phyloP scores from a whole-genome alignment of 495 filamentous ascomycete genomes.

The Aspergillus incahuasiensis region DNA sequence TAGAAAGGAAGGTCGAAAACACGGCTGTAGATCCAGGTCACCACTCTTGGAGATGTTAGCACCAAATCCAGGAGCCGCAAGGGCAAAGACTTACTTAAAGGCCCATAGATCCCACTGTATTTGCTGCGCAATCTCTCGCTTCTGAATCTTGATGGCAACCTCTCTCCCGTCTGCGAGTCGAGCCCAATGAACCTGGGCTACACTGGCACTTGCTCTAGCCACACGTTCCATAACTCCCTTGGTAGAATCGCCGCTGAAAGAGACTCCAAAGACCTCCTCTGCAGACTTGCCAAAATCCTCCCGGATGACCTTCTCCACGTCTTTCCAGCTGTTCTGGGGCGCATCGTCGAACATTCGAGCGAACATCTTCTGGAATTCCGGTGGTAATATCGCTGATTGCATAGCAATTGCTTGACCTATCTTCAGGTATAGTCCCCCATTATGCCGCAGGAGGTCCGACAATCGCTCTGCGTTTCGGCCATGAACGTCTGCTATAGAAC shows the following conservation, averaged over 20 bases:
- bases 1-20: slow-evolving; percentile 89
- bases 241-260: slow-evolving; percentile 60
- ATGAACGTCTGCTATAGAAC: slow-evolving; percentile 69
- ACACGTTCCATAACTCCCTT: slow-evolving; percentile 82
- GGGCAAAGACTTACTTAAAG: slow-evolving; percentile 66
- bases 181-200: slow-evolving; percentile 97
- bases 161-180: slow-evolving; percentile 75
- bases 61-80: not conserved
- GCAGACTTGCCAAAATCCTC: slow-evolving; percentile 81
- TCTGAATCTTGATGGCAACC: slow-evolving; percentile 95
- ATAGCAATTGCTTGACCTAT: slow-evolving; percentile 98
- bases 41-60: slow-evolving; percentile 48
- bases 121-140: slow-evolving; percentile 85
- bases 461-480: slow-evolving; percentile 75
- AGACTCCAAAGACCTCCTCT: slow-evolving; percentile 87
- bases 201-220: slow-evolving; percentile 82
- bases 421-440: slow-evolving; percentile 94
- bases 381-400: slow-evolving; percentile 89
- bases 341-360: slow-evolving; percentile 96
- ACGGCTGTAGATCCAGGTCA: slow-evolving; percentile 69
- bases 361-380: slow-evolving; percentile 95
- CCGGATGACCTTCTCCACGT: slow-evolving; percentile 78
- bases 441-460: slow-evolving; percentile 70
- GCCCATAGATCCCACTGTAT: slow-evolving; percentile 92
- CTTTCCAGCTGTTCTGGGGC: slow-evolving; percentile 85